Evolutionary conservation across 768 basidiomycete genomes (phyloP), one percentile per base, ranked within the genome.

Genomic region (Harrya chromipes): DNA sequence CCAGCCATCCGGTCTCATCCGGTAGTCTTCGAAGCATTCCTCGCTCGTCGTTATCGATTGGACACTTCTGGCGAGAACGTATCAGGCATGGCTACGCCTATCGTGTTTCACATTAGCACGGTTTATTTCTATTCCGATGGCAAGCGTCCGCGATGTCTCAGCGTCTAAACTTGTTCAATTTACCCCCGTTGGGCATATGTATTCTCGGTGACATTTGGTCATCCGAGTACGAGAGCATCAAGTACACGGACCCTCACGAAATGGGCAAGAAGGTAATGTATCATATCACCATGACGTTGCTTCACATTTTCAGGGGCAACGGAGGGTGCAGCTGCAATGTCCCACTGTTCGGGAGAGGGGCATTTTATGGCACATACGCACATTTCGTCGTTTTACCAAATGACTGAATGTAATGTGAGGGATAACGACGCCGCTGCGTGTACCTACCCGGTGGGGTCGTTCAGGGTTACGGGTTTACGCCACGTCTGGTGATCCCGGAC

Each of bases 81-180:
- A 19, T 29, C 27, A 14, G 6, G 17, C 27, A 29, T 1, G 26
- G 17, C 26, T 24, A 36, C 44, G 23, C 50, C 46, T 24, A 39
- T 47, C 49, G 42, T 39, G 33, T 31, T 46, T 50, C 51, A 53
- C 39, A 52, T 49, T 40, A 48, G 49, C 33, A 14, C 24, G 27
- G 17, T 40, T 40, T 35, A 53, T 47, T 31, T 16, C 35, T 29
- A 20, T 31, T 26, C 33, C 26, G 14, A 14, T 29, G 57, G n/a
- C 44, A 13, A 42, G 37, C 36, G 19, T 45, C 53, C 37, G 46
- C 45, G 59, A 61, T 40, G 14, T 47, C 40, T 52, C 49, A 40
- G 51, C 51, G 56, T 6, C 36, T 24, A 7, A 23, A 29, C 19
- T 1, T 6, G 27, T 51, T 33, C 49, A 38, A 12, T 44, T 39